Base-by-base conservation (phyloP, 2,329 filamentous ascomycete species). In the Paecilomyces variotii region DNA sequence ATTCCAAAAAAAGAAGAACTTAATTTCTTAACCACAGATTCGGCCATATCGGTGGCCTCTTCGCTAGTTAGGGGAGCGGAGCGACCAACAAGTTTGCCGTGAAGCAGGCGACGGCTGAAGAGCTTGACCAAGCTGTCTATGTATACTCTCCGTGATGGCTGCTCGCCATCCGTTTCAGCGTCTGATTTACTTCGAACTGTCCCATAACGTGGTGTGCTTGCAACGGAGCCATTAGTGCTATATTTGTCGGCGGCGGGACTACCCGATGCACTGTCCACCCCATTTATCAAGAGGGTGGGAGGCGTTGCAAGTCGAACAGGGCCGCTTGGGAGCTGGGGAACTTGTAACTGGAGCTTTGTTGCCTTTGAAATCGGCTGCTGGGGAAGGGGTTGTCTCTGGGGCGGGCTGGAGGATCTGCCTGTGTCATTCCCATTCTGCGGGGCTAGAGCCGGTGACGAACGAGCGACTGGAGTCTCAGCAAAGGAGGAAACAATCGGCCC, bases 401-500 rank as follows among this genome's bases (percentile, higher is more conserved):
- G 54, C 24, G 28, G 45, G 56, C 60, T 58, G 53, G 61, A 56
- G 24, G 62, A 60, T 49, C 57, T 62, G 10, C 65, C 62, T 39
- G 65, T 61, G 54, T 76, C 73, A 10, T 77, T 72, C n/a, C 76
- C 73, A 10, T 77, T 72, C n/a, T 78, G 70, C 30, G 77, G 69
- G 2, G 76, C 69, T 12, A 79, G 74, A 9, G 79, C 75, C 26
- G 76, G 78, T 7, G 78, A 70, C 5, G 67, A 58, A 34, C 67
- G 68, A 45, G 69, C 68, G 50, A 71, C 70, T n/a, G 70, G 68
- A 52, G 72, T 78, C 32, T 78, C 72, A 30, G 72, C 68, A 27
- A 79, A 72, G 32, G 78, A 77, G 32, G 79, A 76, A 4, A 76
- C 78, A 11, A 78, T 74, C 4, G 75, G 76, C 63, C 78, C 76